Percentiles rank a stretch among this genome's conserved stretches.
These are phyloP conservation scores for Pseudopyricularia cyperi DNA, from an alignment of 2,329 filamentous ascomycete species.

Conservation along the genomic window DNA sequence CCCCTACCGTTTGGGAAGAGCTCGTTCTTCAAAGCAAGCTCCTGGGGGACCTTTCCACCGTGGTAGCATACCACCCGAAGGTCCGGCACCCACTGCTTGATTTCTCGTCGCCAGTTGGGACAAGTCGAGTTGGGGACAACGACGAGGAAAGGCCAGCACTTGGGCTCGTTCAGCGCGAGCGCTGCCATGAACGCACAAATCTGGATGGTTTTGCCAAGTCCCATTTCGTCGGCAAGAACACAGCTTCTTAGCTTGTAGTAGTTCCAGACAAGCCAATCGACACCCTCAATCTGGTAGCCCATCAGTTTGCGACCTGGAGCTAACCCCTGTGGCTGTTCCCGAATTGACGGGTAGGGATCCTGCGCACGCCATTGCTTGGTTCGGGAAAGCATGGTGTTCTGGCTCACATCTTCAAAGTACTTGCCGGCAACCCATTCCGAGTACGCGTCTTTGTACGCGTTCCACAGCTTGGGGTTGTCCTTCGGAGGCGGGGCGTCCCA, in stretches of 20 bases:
- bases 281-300: conserved; percentile 82
- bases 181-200: conserved; percentile 71
- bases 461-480: conserved; percentile 54
- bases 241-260: conserved; percentile 74
- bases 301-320: conserved; percentile 66
- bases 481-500: conserved; percentile 72
- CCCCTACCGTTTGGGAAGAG: conserved; percentile 57
- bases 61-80: conserved; percentile 89
- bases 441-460: conserved; percentile 72
- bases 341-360: conserved; percentile 54
- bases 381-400: conserved; percentile 50
- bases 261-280: conserved; percentile 92
- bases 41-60: conserved; percentile 60
- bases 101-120: conserved; percentile 94
- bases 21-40: conserved; percentile 70
- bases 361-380: conserved; percentile 50
- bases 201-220: conserved; percentile 92
- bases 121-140: conserved; percentile 93
- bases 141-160: conserved; percentile 83
- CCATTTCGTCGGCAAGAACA: conserved; percentile 96
- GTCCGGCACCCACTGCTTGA: conserved; percentile 82
- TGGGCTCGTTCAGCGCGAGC: conserved; percentile 50
- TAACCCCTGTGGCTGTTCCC: conserved; percentile 60
- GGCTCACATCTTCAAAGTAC: conserved; percentile 48
- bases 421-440: conserved; percentile 72